A percentile compares a stretch with the other conserved stretches of the same genome.
phyloP scores from a whole-genome alignment of 306 rosid species.

The Glycine tomentella region DNA sequence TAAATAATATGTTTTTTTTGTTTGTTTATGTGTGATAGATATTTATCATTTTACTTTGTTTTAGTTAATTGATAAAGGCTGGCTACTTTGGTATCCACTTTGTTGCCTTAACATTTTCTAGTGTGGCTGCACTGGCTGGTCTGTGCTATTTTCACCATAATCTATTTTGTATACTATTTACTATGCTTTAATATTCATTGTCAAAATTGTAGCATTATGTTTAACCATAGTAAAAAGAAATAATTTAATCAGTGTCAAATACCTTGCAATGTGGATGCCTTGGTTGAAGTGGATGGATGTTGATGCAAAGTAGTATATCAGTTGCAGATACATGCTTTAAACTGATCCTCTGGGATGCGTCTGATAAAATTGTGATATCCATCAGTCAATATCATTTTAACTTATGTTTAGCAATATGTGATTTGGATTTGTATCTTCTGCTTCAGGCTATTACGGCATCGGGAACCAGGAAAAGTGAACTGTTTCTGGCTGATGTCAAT shows the following conservation, averaged over 20 bases:
- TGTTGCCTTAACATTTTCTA: background rate
- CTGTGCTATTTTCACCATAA: background rate
- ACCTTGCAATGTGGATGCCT: too few relatives aligned
- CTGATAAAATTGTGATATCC: background rate
- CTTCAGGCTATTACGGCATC: constrained; percentile 85
- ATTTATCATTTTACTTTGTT: constrained; percentile 11
- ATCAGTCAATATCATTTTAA: background rate
- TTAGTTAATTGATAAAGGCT: background rate
- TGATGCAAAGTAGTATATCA: constrained; percentile 10
- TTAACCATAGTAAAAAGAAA: too few relatives aligned
- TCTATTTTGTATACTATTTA: background rate
- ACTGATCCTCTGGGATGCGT: constrained; percentile 5
- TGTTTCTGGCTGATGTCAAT: constrained; percentile 80
- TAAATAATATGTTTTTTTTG: background rate
- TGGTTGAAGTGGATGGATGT: background rate
- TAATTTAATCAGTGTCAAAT: too few relatives aligned
- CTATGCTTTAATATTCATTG: too few relatives aligned
- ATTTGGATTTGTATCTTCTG: constrained; percentile 36
- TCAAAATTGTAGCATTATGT: too few relatives aligned
- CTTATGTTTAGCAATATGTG: constrained; percentile 1
- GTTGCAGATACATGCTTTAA: background rate
- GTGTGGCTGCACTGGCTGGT: background rate
- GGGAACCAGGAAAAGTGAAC: constrained; percentile 86
- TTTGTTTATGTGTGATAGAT: background rate
- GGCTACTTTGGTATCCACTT: background rate